phyloP scores from a whole-genome alignment of 208 protist species.

The Borovskyia barvae region DNA sequence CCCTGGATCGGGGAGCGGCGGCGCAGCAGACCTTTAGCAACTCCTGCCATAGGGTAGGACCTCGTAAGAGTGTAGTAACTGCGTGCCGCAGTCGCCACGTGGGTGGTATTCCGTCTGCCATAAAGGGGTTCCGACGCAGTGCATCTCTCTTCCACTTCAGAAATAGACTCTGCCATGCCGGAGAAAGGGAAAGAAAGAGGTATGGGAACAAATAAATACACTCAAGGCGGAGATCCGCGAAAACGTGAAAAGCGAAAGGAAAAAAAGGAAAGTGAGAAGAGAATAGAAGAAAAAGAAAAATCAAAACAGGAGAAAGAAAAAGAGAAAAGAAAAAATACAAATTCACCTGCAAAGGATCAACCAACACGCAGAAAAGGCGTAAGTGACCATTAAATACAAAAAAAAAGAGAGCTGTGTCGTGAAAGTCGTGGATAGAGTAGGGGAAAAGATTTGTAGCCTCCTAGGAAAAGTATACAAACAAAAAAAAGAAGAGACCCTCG shows the following conservation, averaged over 20 bases:
- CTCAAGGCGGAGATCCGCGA: constrained; percentile 1
- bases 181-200: neutral
- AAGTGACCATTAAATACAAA: neutral
- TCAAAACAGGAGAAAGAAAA: constrained; percentile 6
- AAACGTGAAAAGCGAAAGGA: neutral
- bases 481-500: no score
- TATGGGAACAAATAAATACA: neutral
- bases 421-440: no score
- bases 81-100: neutral
- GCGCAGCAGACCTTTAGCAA: no score
- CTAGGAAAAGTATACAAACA: no score
- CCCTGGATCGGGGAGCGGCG: no score
- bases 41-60: neutral
- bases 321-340: constrained; percentile 11
- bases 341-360: constrained; percentile 2
- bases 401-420: neutral
- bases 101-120: neutral
- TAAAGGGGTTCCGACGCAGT: no score
- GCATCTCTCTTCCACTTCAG: neutral
- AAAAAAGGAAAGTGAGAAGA: neutral
- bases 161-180: neutral
- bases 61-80: constrained; percentile 1
- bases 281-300: constrained; percentile 20
- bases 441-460: no score
- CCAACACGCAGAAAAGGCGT: neutral